Base-by-base conservation (phyloP, 768 basidiomycete species). In the Myochromella boudieri region DNA sequence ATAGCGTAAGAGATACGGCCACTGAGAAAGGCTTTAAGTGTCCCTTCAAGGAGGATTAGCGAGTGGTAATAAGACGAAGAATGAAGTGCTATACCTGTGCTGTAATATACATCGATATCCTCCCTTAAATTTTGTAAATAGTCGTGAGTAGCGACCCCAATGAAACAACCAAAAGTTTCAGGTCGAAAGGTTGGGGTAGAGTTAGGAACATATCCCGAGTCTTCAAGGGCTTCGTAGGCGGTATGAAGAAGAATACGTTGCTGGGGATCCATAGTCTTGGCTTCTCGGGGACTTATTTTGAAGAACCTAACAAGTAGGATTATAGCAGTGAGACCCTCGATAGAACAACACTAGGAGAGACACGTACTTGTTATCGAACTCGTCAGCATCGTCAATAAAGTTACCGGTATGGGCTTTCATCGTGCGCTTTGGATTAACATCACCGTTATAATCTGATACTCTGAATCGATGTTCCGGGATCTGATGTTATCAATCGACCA, bases 261-360 rank as follows among this genome's bases (percentile, higher is more conserved):
- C 53, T 88, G 86, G 6, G 87, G 86, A 56, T 88, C 84, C 85
- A 88, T 88, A 60, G 71, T 79, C 49, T 68, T 78, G 11, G 87
- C 86, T 62, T 89, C 87, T 4, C 87, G 77, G 1, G 87, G 86
- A 31, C 81, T 85, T 36, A 87, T 77, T 32, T 76, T 80, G 71
- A 89, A 90, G 59, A 87, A 86, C 46, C 71, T 72, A 14, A 5
- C n/a, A 29, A 36, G 26, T 5, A n/a, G n/a, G n/a, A 17, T 11
- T 12, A 26, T 27, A 17, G 8, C 22, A 32, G 33, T 22, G 17
- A 40, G 10, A 31, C 29, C 18, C n/a, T n/a, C 37, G 36, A 18
- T 18, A 18, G 11, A 11, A 14, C 24, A 12, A 33, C 31, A 3
- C 8, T 42, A 37, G n/a, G n/a, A 37, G 8, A 5, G 2, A 9